These are phyloP conservation scores for Colletotrichum salicis DNA, from an alignment of 2,329 filamentous ascomycete genomes.

Conservation along the genomic window DNA sequence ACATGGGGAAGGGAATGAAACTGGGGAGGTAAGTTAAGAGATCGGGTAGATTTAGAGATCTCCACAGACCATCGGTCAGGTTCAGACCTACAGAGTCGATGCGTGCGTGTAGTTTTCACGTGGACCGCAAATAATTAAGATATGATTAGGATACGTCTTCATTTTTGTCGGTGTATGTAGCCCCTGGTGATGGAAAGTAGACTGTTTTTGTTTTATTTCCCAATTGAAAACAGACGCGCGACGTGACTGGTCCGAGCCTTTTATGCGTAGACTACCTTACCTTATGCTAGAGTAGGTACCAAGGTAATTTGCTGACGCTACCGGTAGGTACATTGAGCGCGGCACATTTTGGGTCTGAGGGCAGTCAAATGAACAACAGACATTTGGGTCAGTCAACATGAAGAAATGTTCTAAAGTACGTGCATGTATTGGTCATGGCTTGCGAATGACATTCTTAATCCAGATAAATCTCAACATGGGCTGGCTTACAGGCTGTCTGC, in stretches of 20 bases:
- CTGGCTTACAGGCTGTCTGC: neutral
- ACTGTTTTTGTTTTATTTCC: conserved; percentile 35
- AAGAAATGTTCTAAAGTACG: neutral
- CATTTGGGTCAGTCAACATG: neutral
- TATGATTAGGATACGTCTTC: too few species aligned
- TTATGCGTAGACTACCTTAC: neutral
- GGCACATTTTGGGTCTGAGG: neutral
- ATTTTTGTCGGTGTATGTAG: conserved; percentile 11
- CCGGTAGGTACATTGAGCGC: neutral
- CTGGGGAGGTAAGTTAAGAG: too few species aligned
- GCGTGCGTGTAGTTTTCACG: neutral
- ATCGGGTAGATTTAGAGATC: too few species aligned
- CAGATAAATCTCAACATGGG: neutral
- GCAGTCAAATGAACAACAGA: neutral
- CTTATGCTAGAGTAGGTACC: neutral
- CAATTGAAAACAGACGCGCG: conserved; percentile 31
- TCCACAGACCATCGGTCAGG: too few species aligned
- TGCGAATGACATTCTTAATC: neutral
- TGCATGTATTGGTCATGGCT: neutral
- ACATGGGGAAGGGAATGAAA: too few species aligned
- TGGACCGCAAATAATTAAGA: neutral
- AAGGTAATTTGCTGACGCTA: neutral
- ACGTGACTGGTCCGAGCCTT: conserved; percentile 28
- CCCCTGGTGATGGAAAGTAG: conserved; percentile 18
- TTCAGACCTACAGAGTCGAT: too few species aligned